A percentile compares a stretch with the other conserved stretches of the same genome.
These are phyloP conservation scores for Candida albicans DNA, from an alignment of 1,139 yeast species.

Conservation along the genomic window DNA sequence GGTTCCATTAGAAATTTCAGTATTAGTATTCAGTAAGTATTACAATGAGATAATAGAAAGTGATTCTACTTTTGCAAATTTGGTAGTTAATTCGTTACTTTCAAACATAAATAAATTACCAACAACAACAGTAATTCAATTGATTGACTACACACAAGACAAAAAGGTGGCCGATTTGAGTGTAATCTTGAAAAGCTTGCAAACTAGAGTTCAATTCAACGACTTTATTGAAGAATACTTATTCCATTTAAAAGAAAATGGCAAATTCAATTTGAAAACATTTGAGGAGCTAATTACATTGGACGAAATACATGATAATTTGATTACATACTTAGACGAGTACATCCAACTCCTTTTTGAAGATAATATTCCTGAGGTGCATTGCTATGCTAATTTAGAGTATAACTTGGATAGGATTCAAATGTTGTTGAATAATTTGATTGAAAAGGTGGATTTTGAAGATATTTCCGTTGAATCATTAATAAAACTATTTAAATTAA, in stretches of 20 bases:
- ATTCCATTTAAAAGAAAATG: constrained; percentile 17
- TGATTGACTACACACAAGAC: constrained; percentile 26
- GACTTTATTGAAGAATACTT: constrained; percentile 26
- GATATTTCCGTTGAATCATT: constrained; percentile 13
- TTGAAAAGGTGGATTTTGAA: constrained; percentile 12
- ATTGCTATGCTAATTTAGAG: constrained; percentile 36
- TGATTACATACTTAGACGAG: constrained; percentile 21
- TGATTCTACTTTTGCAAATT: constrained; percentile 6
- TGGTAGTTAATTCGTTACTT: constrained; percentile 10
- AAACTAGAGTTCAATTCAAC: constrained; percentile 7
- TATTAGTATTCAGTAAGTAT: constrained; percentile 8
- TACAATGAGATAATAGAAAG: not conserved
- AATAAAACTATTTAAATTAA: constrained; percentile 22
- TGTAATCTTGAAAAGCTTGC: constrained; percentile 16
- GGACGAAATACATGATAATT: constrained; percentile 17
- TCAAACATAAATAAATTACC: constrained; percentile 17
- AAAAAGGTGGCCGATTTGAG: constrained; percentile 14
- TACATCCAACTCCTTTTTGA: constrained; percentile 33
- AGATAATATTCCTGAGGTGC: constrained; percentile 31
- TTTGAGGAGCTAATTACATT: constrained; percentile 24
- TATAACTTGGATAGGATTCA: constrained; percentile 34
- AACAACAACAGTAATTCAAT: constrained; percentile 19
- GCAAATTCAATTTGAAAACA: constrained; percentile 19
- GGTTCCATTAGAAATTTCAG: constrained; percentile 8
- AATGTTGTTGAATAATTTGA: constrained; percentile 14